These are phyloP conservation scores for Angophora floribunda DNA, from an alignment of 345 rosid species.

Conservation along the genomic window DNA sequence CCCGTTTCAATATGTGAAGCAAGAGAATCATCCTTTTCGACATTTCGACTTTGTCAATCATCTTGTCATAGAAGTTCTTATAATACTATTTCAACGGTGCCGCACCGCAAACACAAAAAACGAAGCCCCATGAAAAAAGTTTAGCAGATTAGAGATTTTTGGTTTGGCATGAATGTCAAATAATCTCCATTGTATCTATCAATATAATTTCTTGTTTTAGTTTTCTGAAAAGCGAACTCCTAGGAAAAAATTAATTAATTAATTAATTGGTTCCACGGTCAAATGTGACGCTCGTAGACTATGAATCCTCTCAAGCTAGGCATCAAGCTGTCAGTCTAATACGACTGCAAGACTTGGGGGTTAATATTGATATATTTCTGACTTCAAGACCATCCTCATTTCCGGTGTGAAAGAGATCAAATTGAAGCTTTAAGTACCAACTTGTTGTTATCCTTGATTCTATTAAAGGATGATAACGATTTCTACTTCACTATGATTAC, in stretches of 20 bases:
- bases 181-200: too few relatives aligned
- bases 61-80: too few relatives aligned
- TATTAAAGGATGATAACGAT: neutral
- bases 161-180: too few relatives aligned
- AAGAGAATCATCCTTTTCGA: too few relatives aligned
- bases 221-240: neutral
- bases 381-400: neutral
- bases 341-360: neutral
- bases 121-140: too few relatives aligned
- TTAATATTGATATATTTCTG: neutral
- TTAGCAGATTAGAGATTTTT: too few relatives aligned
- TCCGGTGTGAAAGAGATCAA: neutral
- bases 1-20: too few relatives aligned
- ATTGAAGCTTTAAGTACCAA: neutral
- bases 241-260: neutral
- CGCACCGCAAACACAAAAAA: too few relatives aligned
- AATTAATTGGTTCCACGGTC: neutral
- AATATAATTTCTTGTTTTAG: neutral
- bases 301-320: neutral
- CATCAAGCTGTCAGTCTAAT: neutral
- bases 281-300: neutral
- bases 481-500: neutral
- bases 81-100: too few relatives aligned
- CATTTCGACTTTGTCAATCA: too few relatives aligned
- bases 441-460: neutral